Evolutionary conservation across 2,329 filamentous ascomycete genomes (phyloP), one percentile per base, ranked within the genome.

Genomic region (Trichophyton simii): DNA sequence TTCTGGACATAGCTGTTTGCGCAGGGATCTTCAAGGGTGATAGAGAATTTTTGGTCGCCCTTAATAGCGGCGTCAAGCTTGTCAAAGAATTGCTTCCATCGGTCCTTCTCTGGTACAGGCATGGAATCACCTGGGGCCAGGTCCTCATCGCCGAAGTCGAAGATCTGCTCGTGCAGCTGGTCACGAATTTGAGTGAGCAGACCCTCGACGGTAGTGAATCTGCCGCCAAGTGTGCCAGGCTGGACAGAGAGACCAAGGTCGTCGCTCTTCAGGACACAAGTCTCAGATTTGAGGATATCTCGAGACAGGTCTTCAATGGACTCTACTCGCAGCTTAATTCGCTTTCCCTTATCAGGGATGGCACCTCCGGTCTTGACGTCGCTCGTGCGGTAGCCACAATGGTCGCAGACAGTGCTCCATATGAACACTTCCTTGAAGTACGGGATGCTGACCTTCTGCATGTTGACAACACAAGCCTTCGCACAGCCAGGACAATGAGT

Each of bases 401-500:
- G 82, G 31, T 92, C 87, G 76, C 94, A 99, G 31, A 90, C 86
- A 1, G 92, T 97, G 67, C 87, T 91, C 89, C 96, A 97, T 68
- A 99, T 81, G 46, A 96, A 86, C 2, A 99, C 94, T 71, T 97
- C 89, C 77, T 96, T 95, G 79, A 99, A 99, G 77, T 96, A 88
- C 0, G 94, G 94, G 65, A 99, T 96, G 69, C 95, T 90, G 62
- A 97, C 90, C 87, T 96, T 95, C 79, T 96, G 96, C 90, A 96
- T 96, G 75, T 96, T 91, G 8, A 95, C 95, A 3, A 85, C 85
- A 76, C 91, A 96, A 3, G 84, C 78, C 74, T 88, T 88, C 70
- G 86, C 86, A 79, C 94, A 99, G 64, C 89, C 92, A 0, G 94
- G 94, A 74, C 94, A 99, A 62, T 85, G 88, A 5, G 91, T 87